Base-by-base conservation (phyloP, 768 basidiomycete genomes). In the Termitomyces sp. region DNA sequence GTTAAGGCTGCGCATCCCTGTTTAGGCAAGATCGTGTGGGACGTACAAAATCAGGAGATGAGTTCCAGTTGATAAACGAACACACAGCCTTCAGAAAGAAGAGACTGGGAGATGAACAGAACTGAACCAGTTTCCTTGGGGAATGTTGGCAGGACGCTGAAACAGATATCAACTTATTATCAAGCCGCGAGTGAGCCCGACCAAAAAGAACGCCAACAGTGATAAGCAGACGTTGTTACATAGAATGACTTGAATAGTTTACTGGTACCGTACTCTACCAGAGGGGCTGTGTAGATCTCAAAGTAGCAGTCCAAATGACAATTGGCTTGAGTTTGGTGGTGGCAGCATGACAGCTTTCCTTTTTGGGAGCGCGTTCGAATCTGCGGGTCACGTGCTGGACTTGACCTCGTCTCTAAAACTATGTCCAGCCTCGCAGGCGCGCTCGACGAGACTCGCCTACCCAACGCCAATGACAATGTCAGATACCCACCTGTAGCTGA, bases 401-500 rank as follows among this genome's bases (percentile, higher is more conserved):
- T 38, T 49, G 16, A 42, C 40, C 2, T 60, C 8, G 57, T 22
- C 33, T 32, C 39, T 13, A 7, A 28, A 36, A 62, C 39, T 18
- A 87, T 87, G 86, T 87, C 86, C 45, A 86, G 84, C 39, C 74
- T 87, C 38, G 84, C 85, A 51, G 84, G 83, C 52, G 85, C 85
- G 4, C 74, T 87, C 33, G 83, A 79, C 63, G 76, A 75, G 40
- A 69, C 66, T 63, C 62, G 59, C 28, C 65, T 65, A 42, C 58
- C 60, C 42, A 61, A 52, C 9, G 15, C 58, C 39, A 60, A 64
- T 16, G 60, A 63, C 40, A 65, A 67, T 18, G 52, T 35, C 22
- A 13, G 50, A 38, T 63, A 59, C 11, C 40, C 48, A 50, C 48
- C 33, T 50, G 58, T 61, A 51, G 49, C 36, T 58, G 69, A 63